Percentiles rank a stretch among this genome's conserved stretches.
Evolutionary conservation across 768 basidiomycete species (phyloP).

Genomic region (Xerocomellus amylosporus): DNA sequence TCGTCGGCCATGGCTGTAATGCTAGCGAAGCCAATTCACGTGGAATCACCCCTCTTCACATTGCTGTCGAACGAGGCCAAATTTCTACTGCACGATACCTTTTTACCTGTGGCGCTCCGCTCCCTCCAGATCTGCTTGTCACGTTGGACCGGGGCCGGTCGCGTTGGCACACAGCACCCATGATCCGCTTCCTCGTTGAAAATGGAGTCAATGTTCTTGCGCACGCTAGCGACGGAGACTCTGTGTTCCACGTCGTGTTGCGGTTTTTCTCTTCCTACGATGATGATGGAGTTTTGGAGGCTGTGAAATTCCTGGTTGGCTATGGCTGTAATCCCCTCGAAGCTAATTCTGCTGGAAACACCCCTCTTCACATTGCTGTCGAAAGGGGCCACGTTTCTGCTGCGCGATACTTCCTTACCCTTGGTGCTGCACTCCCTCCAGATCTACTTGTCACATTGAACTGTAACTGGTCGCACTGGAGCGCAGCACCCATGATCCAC

Average conservation of each 20-base stretch:
- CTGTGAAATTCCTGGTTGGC: background rate
- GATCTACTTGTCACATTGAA: background rate
- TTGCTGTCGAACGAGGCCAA: background rate
- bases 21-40: background rate
- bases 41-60: background rate
- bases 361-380: background rate
- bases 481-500: background rate
- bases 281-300: background rate
- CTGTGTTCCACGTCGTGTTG: background rate
- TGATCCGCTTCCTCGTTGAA: background rate
- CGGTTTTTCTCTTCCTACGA: background rate
- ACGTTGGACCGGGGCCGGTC: too few relatives aligned
- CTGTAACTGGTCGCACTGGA: background rate
- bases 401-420: background rate
- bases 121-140: background rate
- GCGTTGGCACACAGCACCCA: background rate
- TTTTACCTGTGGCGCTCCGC: background rate
- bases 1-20: background rate
- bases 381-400: background rate
- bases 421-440: background rate
- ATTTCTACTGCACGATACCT: background rate
- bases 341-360: background rate
- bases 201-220: background rate
- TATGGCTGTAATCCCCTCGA: background rate
- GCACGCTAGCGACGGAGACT: background rate